Evolutionary conservation across 1,284 basidiomycete genomes (phyloP).

Genomic region (Pseudozyma tsukubaensis): DNA sequence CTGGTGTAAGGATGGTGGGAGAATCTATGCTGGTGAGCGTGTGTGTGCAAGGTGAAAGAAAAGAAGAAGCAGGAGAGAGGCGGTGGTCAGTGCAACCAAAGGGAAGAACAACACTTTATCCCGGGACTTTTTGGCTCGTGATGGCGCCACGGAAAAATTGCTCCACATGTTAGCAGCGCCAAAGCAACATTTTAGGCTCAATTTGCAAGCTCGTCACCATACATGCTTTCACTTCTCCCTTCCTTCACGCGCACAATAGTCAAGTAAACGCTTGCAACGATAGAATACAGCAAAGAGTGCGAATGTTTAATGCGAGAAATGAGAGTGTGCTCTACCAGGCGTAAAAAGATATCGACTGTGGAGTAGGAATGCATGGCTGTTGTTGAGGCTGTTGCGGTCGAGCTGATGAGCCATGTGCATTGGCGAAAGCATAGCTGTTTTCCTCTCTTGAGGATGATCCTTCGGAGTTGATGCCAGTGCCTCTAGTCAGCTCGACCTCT

Average conservation of each 20-base stretch:
- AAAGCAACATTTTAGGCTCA: not conserved
- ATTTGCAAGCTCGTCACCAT: not conserved
- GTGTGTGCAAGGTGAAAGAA: not conserved
- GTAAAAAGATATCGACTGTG: slow-evolving; percentile 36
- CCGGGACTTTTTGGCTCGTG: not conserved
- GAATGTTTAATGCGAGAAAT: not conserved
- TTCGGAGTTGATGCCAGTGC: too few relatives aligned
- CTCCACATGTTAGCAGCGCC: slow-evolving; percentile 16
- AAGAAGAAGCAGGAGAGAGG: not conserved
- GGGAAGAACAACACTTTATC: not conserved
- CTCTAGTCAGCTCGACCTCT: not conserved
- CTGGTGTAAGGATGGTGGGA: not conserved
- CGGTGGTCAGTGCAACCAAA: slow-evolving; percentile 3
- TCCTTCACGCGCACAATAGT: not conserved
- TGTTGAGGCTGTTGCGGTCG: slow-evolving; percentile 9
- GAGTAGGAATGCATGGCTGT: slow-evolving; percentile 1
- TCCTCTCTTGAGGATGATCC: not conserved
- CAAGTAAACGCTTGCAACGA: not conserved
- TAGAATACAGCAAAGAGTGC: not conserved
- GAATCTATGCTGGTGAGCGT: not conserved
- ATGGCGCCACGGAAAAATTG: not conserved
- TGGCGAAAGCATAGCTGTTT: slow-evolving; percentile 16
- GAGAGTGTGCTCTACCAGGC: slow-evolving; percentile 24
- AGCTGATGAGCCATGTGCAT: not conserved
- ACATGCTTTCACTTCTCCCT: not conserved